Base-by-base conservation (phyloP, 495 filamentous ascomycete species). In the Chaetomium cochliodes region DNA sequence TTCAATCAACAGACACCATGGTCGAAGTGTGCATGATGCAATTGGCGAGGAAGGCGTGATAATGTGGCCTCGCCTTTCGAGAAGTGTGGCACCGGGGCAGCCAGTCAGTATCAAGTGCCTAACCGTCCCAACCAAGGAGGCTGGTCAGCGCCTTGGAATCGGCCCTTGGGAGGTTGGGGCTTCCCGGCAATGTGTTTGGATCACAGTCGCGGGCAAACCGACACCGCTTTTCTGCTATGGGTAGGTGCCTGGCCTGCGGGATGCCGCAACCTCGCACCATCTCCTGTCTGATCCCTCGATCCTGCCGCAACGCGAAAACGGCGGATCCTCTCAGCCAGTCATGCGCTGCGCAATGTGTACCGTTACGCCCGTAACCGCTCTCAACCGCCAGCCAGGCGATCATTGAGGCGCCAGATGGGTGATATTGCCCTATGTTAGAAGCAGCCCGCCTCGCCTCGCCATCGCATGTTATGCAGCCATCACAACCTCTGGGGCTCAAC, bases 251-350 rank as follows among this genome's bases (percentile, higher is more conserved):
- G 72, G 16, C 53, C 67, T 74, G 72, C 69, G 67, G 41, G 44
- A 39, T 69, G 41, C 74, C 74, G 74, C 25, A 33, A 59, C 39
- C 67, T 63, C 69, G 68, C 73, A 71, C 68, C 64, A 70, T 69
- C 73, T 72, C 68, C n/a, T 42, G 57, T 63, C 60, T 57, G 23
- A 60, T 51, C 52, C 41, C 63, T 72, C 73, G 74, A 77, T 77
- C 73, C 73, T 75, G 73, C 73, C 75, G 71, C 67, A 59, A 58
- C 61, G 70, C 70, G 70, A 61, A 50, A 53, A 70, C 52, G 65
- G 64, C 60, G 49, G 7, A n/a, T 55, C 18, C 9, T 41, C 22
- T 42, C 37, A 37, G 28, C 23, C 58, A 41, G 20, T 30, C 26
- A 6, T 58, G 20, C 8, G 26, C 51, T 41, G 51, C 68, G 50